A percentile compares a stretch with the other conserved stretches of the same genome.
These are phyloP conservation scores for Suillus subluteus DNA, from an alignment of 768 basidiomycete genomes.

Conservation along the genomic window DNA sequence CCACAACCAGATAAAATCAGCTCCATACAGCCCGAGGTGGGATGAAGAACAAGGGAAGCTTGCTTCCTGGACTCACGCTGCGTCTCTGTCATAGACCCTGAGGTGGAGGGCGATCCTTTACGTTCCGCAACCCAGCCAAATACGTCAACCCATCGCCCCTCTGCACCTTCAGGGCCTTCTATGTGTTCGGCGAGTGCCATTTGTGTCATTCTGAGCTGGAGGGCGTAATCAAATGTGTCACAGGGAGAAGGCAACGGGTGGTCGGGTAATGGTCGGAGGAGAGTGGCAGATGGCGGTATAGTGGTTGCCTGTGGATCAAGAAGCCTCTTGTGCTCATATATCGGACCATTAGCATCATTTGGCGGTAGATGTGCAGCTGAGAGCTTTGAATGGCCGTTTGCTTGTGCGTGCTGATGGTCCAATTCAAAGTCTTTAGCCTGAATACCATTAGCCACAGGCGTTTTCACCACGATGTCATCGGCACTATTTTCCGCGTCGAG, in stretches of 20 bases:
- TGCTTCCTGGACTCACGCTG: conserved; percentile 25
- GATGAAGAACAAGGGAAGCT: not conserved
- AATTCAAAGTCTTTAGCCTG: conserved; percentile 17
- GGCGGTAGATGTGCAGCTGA: conserved; percentile 1
- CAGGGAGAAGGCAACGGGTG: conserved; percentile 52
- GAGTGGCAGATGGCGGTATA: conserved; percentile 44
- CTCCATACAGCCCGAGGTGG: not conserved
- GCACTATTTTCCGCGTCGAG: conserved; percentile 28
- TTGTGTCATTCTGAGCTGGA: conserved; percentile 88
- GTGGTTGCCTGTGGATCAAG: conserved; percentile 33
- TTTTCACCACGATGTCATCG: conserved; percentile 20
- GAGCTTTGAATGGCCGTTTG: not conserved
- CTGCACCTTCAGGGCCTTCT: conserved; percentile 85
- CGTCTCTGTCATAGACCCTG: conserved; percentile 22
- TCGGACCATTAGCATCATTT: conserved; percentile 3
- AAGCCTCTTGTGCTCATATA: conserved; percentile 15
- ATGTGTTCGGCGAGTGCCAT: conserved; percentile 79
- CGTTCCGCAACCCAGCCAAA: conserved; percentile 85
- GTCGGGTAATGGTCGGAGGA: conserved; percentile 52
- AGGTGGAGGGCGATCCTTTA: conserved; percentile 32
- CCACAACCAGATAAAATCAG: conserved; percentile 11
- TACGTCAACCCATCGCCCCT: conserved; percentile 78
- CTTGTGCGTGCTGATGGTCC: conserved; percentile 13
- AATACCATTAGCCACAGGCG: not conserved
- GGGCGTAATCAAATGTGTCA: conserved; percentile 73